Evolutionary conservation across 169 alveolate species (phyloP), one percentile per base, ranked within the genome.

Genomic region (Plasmodium inui): DNA sequence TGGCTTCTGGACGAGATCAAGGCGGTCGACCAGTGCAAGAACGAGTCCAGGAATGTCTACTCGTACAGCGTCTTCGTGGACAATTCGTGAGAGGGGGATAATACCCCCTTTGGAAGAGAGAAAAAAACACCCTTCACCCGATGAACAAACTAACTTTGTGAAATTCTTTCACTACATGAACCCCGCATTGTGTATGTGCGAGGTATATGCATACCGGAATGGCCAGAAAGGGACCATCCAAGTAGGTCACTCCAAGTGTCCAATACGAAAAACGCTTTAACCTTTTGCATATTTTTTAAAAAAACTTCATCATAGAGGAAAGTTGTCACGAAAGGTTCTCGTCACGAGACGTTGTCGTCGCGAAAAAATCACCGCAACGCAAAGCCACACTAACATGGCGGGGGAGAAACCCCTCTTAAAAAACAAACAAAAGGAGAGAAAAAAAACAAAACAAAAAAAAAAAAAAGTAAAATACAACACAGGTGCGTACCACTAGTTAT

Each of bases 1-100:
- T 96, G 97, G 97, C 12, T 89, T 37, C 39, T 89, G n/a, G 94
- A 89, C 1, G 90, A 89, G 22, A 89, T 89, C 44, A 89, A 89
- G 70, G 90, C 94, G 32, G 73, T 71, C 53, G 94, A 89, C 39
- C 19, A n/a, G 44, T 89, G 94, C 34, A 89, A 89, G 41, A 89
- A 89, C 37, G 94, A 89, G 44, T 70, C 94, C 44, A 79, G 84
- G 32, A 79, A 79, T 30, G 76, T 81, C 37, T 89, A 89, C 53
- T 55, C 84, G 12, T 81, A 89, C 78, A 89, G 94, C 57, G 94
- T 89, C 53, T 89, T 50, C 73, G 94, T 89, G 19, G 91, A 86
- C 39, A 86, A 86, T 37, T 50, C 76, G 37, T 86, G 67, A 73
- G 39, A 26, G 53, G n/a, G 12, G 14, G 0, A 3, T 1, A 10